A percentile compares a stretch with the other conserved stretches of the same genome.
phyloP scores from a whole-genome alignment of 2,329 filamentous ascomycete species.

The Fragosphaeria purpurea region DNA sequence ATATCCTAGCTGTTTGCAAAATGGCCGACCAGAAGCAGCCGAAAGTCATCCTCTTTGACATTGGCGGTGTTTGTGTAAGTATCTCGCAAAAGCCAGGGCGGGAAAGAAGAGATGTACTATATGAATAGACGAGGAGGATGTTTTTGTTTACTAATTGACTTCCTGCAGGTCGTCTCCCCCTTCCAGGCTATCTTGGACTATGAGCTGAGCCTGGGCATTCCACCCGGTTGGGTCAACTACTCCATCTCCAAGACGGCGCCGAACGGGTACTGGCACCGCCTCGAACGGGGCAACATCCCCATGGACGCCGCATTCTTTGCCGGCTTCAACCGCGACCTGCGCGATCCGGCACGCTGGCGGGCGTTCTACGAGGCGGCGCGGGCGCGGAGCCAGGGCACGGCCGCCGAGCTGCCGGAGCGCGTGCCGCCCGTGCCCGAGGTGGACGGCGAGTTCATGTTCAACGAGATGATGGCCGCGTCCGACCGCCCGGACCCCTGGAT shows the following conservation, averaged over 20 bases:
- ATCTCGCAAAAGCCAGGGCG: background rate
- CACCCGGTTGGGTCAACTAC: conserved; percentile 83
- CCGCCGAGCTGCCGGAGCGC: conserved; percentile 21
- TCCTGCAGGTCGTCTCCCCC: conserved; percentile 67
- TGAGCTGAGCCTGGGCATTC: conserved; percentile 65
- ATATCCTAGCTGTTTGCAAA: conserved; percentile 4
- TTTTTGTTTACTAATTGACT: conserved; percentile 8
- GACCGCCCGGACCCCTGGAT: conserved; percentile 72
- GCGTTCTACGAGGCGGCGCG: conserved; percentile 43
- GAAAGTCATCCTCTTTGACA: conserved; percentile 81
- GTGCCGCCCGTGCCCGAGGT: conserved; percentile 59
- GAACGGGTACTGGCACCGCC: conserved; percentile 73
- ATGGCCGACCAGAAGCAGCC: conserved; percentile 43
- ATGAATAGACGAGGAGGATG: background rate
- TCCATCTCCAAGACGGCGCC: conserved; percentile 72
- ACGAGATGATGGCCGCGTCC: conserved; percentile 77
- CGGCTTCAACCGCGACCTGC: conserved; percentile 66
- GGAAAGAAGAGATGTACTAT: too few species aligned
- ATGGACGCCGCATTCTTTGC: conserved; percentile 67
- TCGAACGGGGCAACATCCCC: conserved; percentile 74
- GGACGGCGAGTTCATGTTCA: conserved; percentile 72
- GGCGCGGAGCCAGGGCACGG: conserved; percentile 6
- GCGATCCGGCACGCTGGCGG: conserved; percentile 56
- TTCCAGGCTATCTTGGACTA: conserved; percentile 92
- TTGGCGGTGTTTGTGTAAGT: conserved; percentile 93